Evolutionary conservation across 1,284 basidiomycete genomes (phyloP), one percentile per base, ranked within the genome.

Genomic region (Cutaneotrichosporon cavernicola): DNA sequence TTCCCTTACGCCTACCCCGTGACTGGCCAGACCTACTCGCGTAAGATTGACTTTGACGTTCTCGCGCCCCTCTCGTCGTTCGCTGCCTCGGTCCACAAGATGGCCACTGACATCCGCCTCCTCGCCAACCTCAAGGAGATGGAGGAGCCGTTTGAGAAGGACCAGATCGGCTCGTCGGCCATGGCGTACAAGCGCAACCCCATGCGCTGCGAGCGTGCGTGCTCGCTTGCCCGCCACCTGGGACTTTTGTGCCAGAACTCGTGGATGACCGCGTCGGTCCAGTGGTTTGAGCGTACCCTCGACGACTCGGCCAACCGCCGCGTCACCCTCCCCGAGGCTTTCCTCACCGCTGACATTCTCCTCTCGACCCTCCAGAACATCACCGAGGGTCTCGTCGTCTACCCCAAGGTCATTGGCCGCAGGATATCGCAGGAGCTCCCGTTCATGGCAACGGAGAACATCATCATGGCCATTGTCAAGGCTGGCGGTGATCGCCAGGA

Each of bases 161-260:
- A 96, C 60, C 97, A 99, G 83, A 99, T 99, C 72, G 97, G 97
- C n/a, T 80, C 77, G 66, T 92, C 90, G 2, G 95, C 95, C 18
- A 99, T 99, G 96, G 96, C 97, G 2, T 99, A 99, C 87, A 99
- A 99, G 77, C 87, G 97, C 66, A 99, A 99, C 82, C 97, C 97
- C 1, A 99, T 99, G 97, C 91, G 97, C 62, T 95, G 88, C 66
- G 97, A 99, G 82, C 90, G 97, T 56, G 90, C 97, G 59, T 99
- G 97, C 84, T 94, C 91, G 73, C 86, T 99, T 53, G 86, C 96
- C 22, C 85, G 97, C 63, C 94, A 97, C 82, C 83, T 97, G 58
- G 92, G 97, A 92, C 87, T 89, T 58, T 85, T 94, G 68, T 92
- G 93, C 76, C 92, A 96, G 81, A 95, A 97, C 81, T 88, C 92